These are phyloP conservation scores for Kokia cookei DNA, from an alignment of 441 rosid species.

Conservation along the genomic window DNA sequence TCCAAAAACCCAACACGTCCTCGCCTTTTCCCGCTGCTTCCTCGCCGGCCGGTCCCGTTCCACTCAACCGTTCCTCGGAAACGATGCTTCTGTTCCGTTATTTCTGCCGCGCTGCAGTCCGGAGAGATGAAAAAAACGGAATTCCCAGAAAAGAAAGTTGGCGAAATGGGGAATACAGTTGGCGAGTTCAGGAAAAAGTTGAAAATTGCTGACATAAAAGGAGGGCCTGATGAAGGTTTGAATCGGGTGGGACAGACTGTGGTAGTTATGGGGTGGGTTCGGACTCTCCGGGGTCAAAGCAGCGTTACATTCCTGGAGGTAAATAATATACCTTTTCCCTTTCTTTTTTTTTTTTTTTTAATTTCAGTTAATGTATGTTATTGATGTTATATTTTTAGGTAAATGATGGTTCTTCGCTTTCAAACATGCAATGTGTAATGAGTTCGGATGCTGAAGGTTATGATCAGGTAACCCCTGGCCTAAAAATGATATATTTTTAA, in stretches of 20 bases:
- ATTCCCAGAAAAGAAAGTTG: slow-evolving; percentile 13
- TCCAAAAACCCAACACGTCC: slow-evolving; percentile 20
- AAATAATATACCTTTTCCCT: neutral
- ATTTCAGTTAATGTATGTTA: neutral
- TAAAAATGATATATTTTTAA: neutral
- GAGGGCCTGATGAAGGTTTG: slow-evolving; percentile 62
- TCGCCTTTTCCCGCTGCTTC: slow-evolving; percentile 16
- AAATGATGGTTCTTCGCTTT: slow-evolving; percentile 91
- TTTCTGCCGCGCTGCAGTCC: slow-evolving; percentile 32
- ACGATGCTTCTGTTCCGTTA: slow-evolving; percentile 30
- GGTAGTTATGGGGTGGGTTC: slow-evolving; percentile 80
- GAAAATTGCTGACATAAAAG: slow-evolving; percentile 71
- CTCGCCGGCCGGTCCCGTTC: slow-evolving; percentile 3
- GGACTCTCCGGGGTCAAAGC: slow-evolving; percentile 85
- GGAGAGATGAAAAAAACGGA: slow-evolving; percentile 27
- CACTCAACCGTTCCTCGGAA: slow-evolving; percentile 11
- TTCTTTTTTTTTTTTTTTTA: neutral
- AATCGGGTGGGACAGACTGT: slow-evolving; percentile 55
- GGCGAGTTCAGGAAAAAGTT: slow-evolving; percentile 55
- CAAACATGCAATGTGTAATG: slow-evolving; percentile 95
- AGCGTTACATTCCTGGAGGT: slow-evolving; percentile 84
- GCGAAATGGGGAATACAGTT: slow-evolving; percentile 27
- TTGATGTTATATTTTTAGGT: slow-evolving; percentile 25
- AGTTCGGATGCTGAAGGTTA: slow-evolving; percentile 69
- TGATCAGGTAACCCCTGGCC: slow-evolving; percentile 55